A percentile compares a stretch with the other conserved stretches of the same genome.
phyloP scores from a whole-genome alignment of 2,329 filamentous ascomycete genomes.

The Grosmannia penicillata region DNA sequence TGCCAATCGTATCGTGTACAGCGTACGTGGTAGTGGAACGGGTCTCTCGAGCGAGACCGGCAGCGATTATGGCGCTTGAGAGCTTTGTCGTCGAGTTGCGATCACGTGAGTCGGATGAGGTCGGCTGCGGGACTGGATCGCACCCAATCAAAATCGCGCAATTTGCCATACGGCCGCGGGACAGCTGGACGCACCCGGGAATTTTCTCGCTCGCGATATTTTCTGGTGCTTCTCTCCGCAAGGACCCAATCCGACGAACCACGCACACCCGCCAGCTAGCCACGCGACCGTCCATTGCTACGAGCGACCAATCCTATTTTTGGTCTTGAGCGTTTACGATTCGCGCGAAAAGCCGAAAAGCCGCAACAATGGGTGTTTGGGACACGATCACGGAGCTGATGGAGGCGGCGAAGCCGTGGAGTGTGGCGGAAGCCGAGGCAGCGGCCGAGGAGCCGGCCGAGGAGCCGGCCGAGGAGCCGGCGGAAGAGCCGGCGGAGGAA shows the following conservation, averaged over 20 bases:
- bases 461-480: slow-evolving; percentile 36
- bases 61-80: neutral
- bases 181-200: slow-evolving; percentile 2
- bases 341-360: too few relatives aligned
- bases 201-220: neutral
- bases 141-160: slow-evolving; percentile 11
- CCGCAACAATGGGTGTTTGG: slow-evolving; percentile 46
- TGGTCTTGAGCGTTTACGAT: too few relatives aligned
- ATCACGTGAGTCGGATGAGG: slow-evolving; percentile 11
- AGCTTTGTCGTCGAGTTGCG: neutral
- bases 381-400: slow-evolving; percentile 48
- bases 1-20: too few relatives aligned
- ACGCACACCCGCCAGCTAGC: too few relatives aligned
- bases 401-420: slow-evolving; percentile 51
- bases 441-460: slow-evolving; percentile 41
- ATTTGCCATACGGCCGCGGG: slow-evolving; percentile 10
- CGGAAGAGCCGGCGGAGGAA: slow-evolving; percentile 47
- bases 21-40: too few relatives aligned
- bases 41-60: neutral
- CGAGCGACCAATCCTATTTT: too few relatives aligned
- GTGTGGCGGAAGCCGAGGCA: slow-evolving; percentile 50
- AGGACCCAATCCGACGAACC: too few relatives aligned
- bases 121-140: slow-evolving; percentile 3
- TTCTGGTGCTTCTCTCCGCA: neutral
- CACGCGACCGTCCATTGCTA: too few relatives aligned